A percentile compares a stretch with the other conserved stretches of the same genome.
These are phyloP conservation scores for Globisporangium paroecandrum DNA, from an alignment of 352 stramenopile species.

Conservation along the genomic window DNA sequence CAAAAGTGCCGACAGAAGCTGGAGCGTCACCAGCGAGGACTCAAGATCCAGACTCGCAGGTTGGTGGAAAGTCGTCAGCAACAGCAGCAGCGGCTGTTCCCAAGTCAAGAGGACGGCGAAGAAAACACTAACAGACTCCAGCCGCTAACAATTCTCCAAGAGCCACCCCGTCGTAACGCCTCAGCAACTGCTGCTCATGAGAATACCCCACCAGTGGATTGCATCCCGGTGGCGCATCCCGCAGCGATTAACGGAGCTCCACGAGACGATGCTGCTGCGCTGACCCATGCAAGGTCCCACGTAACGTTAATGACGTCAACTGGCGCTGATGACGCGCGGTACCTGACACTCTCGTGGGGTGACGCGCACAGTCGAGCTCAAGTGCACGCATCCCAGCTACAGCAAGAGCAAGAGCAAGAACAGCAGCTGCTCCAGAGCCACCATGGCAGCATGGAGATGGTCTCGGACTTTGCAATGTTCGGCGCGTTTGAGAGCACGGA, in stretches of 20 bases:
- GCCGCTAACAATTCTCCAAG: neutral
- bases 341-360: conserved; percentile 4
- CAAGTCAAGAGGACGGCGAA: neutral
- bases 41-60: conserved; percentile 12
- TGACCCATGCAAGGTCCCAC: neutral
- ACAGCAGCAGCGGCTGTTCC: neutral
- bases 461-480: neutral
- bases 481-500: neutral
- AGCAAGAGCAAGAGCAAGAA: neutral
- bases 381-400: neutral
- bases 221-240: neutral
- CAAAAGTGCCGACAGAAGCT: conserved; percentile 84
- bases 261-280: neutral
- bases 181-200: neutral
- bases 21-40: conserved; percentile 40
- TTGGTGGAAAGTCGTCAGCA: neutral
- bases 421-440: neutral
- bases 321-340: neutral
- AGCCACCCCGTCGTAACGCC: neutral
- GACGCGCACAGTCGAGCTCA: neutral
- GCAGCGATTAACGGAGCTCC: neutral
- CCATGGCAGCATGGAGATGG: neutral
- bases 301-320: neutral
- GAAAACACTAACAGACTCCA: neutral
- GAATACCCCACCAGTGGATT: neutral